phyloP scores from a whole-genome alignment of 164 flowering plant genomes.

The Paratinospora sagittata region DNA sequence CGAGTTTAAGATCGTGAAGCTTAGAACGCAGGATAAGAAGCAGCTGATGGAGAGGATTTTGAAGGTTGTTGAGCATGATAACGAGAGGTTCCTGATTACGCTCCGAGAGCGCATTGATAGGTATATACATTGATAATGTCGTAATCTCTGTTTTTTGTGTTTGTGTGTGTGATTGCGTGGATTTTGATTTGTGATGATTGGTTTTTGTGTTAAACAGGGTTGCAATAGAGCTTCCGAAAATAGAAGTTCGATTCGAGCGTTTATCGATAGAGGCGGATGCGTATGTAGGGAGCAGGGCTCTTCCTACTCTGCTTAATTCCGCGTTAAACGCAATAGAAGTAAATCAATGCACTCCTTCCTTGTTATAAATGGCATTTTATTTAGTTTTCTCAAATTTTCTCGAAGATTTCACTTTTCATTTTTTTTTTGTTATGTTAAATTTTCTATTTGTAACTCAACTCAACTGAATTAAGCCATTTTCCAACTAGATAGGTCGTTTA shows the following conservation, averaged over 20 bases:
- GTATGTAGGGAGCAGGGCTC: conserved; percentile 45
- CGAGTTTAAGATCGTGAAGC: conserved; percentile 36
- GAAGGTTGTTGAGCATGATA: conserved; percentile 40
- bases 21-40: conserved; percentile 33
- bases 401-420: no score
- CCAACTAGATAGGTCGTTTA: no score
- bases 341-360: neutral
- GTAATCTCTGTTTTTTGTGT: neutral
- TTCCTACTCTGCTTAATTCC: conserved; percentile 49
- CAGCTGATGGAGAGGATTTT: conserved; percentile 38
- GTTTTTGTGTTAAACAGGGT: conserved; percentile 29
- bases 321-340: conserved; percentile 45
- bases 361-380: neutral
- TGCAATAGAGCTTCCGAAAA: conserved; percentile 47
- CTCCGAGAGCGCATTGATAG: conserved; percentile 44
- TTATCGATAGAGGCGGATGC: conserved; percentile 45
- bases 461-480: no score
- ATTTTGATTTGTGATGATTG: neutral
- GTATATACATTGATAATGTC: conserved; percentile 14
- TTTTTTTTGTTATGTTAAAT: neutral
- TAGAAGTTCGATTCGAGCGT: conserved; percentile 52
- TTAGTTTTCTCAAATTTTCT: neutral
- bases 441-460: no score
- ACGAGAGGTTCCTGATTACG: conserved; percentile 33
- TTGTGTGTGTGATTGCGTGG: neutral